These are phyloP conservation scores for Didymella sp. DNA, from an alignment of 2,329 filamentous ascomycete genomes.

Conservation along the genomic window DNA sequence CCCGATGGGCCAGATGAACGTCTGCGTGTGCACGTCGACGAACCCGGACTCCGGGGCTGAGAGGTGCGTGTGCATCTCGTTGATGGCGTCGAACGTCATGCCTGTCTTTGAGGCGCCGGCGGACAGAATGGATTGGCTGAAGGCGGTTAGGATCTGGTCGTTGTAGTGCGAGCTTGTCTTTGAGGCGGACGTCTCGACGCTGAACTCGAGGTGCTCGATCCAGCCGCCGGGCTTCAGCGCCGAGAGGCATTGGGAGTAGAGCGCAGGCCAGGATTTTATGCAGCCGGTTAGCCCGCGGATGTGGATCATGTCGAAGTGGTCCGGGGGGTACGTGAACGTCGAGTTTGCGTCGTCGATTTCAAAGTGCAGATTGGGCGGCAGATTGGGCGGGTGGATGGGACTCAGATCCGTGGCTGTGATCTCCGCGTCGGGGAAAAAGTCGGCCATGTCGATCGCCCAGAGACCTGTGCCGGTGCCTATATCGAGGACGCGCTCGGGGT, in stretches of 20 bases:
- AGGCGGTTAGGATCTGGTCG: constrained; percentile 33
- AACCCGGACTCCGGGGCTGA: constrained; percentile 33
- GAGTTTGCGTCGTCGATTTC: constrained; percentile 54
- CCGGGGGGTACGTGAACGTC: constrained; percentile 51
- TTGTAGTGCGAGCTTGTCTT: constrained; percentile 17
- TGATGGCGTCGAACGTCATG: constrained; percentile 34
- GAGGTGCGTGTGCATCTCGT: constrained; percentile 29
- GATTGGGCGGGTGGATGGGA: constrained; percentile 42
- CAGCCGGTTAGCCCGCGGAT: constrained; percentile 52
- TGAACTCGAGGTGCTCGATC: constrained; percentile 54
- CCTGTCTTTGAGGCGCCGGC: constrained; percentile 32
- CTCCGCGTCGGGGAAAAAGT: constrained; percentile 45
- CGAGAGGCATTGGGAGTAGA: constrained; percentile 49
- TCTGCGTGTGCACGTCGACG: constrained; percentile 34
- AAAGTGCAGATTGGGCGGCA: constrained; percentile 54
- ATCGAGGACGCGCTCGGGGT: constrained; percentile 43
- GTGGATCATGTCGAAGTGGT: constrained; percentile 51
- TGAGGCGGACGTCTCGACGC: constrained; percentile 32
- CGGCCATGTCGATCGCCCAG: constrained; percentile 50
- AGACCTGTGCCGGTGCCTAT: constrained; percentile 47
- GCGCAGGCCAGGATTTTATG: constrained; percentile 50
- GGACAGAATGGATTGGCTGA: constrained; percentile 24
- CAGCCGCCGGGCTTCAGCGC: constrained; percentile 53
- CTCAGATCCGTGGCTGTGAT: constrained; percentile 49
- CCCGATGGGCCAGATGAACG: constrained; percentile 45